Evolutionary conservation across 768 basidiomycete species (phyloP).

Genomic region (Leccinum olivaceopallidum): DNA sequence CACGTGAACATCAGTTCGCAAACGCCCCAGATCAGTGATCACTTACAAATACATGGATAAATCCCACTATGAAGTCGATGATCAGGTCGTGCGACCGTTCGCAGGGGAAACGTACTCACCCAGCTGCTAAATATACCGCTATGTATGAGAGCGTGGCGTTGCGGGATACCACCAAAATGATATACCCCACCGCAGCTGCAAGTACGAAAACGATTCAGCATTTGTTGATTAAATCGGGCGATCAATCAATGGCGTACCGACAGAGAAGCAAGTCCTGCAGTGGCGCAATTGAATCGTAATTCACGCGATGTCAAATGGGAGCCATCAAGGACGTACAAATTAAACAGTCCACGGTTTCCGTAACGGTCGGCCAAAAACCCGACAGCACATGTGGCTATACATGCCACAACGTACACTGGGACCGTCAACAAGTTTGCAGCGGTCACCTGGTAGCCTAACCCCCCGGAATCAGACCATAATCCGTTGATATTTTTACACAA

Average conservation of each 20-base stretch:
- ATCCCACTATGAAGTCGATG: slow-evolving; percentile 52
- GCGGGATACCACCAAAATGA: slow-evolving; percentile 65
- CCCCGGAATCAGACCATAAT: slow-evolving; percentile 1
- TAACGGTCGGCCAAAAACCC: slow-evolving; percentile 64
- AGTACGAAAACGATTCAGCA: neutral
- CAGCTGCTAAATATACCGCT: slow-evolving; percentile 69
- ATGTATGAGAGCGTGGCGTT: slow-evolving; percentile 68
- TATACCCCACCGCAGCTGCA: slow-evolving; percentile 61
- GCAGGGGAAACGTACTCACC: slow-evolving; percentile 38
- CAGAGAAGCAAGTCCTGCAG: slow-evolving; percentile 25
- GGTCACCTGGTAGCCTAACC: slow-evolving; percentile 62
- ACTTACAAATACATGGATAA: slow-evolving; percentile 70
- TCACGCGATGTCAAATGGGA: neutral
- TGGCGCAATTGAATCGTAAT: neutral
- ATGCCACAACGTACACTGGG: slow-evolving; percentile 72
- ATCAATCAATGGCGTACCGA: slow-evolving; percentile 22
- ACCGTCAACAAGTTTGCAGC: slow-evolving; percentile 76
- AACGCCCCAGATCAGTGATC: neutral
- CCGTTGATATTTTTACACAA: neutral
- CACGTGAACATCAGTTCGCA: neutral
- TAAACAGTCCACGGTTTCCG: slow-evolving; percentile 61
- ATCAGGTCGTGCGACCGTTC: neutral
- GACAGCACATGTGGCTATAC: slow-evolving; percentile 61
- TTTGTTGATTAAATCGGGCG: neutral
- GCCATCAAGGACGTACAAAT: slow-evolving; percentile 49